Base-by-base conservation (phyloP, 495 filamentous ascomycete species). In the Hamigera avellanea region DNA sequence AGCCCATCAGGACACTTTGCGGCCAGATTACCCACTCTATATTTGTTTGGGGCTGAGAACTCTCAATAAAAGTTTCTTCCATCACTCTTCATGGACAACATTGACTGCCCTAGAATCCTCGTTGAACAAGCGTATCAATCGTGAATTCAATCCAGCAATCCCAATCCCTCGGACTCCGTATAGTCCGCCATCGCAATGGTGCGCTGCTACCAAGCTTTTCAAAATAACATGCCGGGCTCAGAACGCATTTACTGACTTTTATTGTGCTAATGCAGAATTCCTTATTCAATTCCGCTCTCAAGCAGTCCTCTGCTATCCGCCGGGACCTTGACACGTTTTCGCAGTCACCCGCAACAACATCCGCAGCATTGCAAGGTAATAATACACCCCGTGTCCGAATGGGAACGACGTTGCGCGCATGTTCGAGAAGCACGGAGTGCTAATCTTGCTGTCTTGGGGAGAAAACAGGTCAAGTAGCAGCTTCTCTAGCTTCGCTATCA, bases 221-320 rank as follows among this genome's bases (percentile, higher is more conserved):
- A 8, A n/a, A 0, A 14, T 14, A 17, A 8, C 1, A n/a, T n/a
- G n/a, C n/a, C n/a, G n/a, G 21, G 5, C 21, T 23, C 5, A 4
- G 9, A 23, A 23, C 21, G 5, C 21, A 23, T 23, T 23, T 5
- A 30, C 28, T 30, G 14, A 12, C 28, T 30, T 3, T 6, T 15
- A 4, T 30, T 12, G 14, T 6, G 5, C 12, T 6, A 3, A 15
- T 14, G 21, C 36, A 80, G 89, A 95, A 94, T 57, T 84, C 85
- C 12, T 74, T 89, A 42, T 95, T 95, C 74, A 95, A 95, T 61
- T 89, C 86, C 13, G 89, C 91, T 19, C 75, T 95, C 19, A 93
- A 93, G 62, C 89, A 95, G 66, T 83, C 80, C 31, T 86, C 83
- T 38, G 72, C 85, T 6, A 80, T 95, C 52, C 84, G 86, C 45